Base-by-base conservation (phyloP, 75 land plant species). In the Azolla pinnata region DNA sequence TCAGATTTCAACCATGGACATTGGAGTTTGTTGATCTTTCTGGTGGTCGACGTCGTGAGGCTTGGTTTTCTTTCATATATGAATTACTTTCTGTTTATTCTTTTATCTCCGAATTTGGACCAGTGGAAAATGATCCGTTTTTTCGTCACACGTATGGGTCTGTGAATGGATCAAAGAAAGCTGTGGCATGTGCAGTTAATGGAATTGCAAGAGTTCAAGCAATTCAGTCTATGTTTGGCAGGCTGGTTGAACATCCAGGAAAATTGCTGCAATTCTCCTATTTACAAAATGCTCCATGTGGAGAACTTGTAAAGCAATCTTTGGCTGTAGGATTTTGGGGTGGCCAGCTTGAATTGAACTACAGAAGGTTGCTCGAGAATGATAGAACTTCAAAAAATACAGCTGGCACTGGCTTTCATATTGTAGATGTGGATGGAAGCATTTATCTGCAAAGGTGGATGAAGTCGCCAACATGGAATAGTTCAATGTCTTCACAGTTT, bases 21-120 rank as follows among this genome's bases (percentile, higher is more conserved):
- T 69, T 87, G 30, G 92, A 91, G 63, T 87, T 87, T 76, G 86
- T 91, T 35, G 86, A 92, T 70, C 79, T 92, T 66, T 79, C 80
- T 50, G 81, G 86, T 21, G 87, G 80, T 69, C 67, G 76, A 72
- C 77, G 93, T 47, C 79, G 97, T 49, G 93, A 87, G 63, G 68
- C 78, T 45, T 92, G 97, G 97, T 61, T 75, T 76, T 80, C 88
- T 42, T 80, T 76, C 26, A 72, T 82, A 25, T 67, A 75, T 60
- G 97, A 92, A 59, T 34, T 92, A 10, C 71, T 87, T 66, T 69
- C 76, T 44, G 51, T 75, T 25, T 71, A 87, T 59, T 35, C 66
- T 40, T 92, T 92, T 32, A 78, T 87, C 24, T 55, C 67, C 61
- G 89, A 87, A 60, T 92, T 75, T 74, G 93, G 83, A 27, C 89